Conservation (phyloP, 2,329 filamentous ascomycete species). For the Verticillium nubilum region DNA sequence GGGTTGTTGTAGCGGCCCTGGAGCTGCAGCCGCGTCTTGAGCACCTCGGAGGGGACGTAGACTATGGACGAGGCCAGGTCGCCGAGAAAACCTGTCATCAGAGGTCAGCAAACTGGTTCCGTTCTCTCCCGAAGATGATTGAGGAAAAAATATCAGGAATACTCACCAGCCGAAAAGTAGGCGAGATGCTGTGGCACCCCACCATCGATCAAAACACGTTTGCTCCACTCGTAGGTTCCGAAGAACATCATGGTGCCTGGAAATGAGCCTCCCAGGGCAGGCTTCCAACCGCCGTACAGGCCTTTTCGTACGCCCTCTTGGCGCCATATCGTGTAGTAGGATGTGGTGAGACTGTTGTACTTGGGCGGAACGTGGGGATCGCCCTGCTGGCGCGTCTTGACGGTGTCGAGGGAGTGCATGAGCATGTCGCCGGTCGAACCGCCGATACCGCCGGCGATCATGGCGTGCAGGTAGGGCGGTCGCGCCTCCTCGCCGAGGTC, state of each 20-base stretch:
- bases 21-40: constrained; percentile 94
- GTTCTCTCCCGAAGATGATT: no score
- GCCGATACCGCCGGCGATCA: constrained; percentile 91
- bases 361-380: constrained; percentile 89
- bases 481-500: constrained; percentile 36
- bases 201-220: constrained; percentile 78
- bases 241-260: constrained; percentile 94
- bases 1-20: constrained; percentile 96
- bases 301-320: constrained; percentile 86
- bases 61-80: constrained; percentile 88
- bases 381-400: constrained; percentile 96
- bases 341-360: constrained; percentile 84
- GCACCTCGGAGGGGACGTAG: constrained; percentile 94
- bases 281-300: constrained; percentile 88
- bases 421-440: constrained; percentile 93
- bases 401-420: constrained; percentile 98
- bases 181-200: constrained; percentile 78
- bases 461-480: constrained; percentile 52
- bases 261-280: constrained; percentile 87
- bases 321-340: constrained; percentile 87
- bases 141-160: neutral
- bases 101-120: neutral
- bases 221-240: constrained; percentile 92
- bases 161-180: constrained; percentile 75
- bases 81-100: constrained; percentile 71